Evolutionary conservation across 2,329 filamentous ascomycete genomes (phyloP).

Genomic region (Taxawa tesnikishii): DNA sequence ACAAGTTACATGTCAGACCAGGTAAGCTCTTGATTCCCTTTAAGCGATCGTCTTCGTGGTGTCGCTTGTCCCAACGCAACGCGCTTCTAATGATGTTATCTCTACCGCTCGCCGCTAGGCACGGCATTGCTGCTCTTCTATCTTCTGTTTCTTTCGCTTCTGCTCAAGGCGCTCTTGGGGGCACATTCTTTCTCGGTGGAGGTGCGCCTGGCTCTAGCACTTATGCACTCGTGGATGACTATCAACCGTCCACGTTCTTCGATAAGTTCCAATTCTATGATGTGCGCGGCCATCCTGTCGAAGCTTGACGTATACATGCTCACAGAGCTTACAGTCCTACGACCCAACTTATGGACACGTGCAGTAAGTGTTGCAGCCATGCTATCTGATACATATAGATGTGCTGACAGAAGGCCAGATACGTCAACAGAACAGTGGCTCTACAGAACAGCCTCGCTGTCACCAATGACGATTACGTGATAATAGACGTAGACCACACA

Average conservation of each 20-base stretch:
- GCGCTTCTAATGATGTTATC: slow-evolving; percentile 4
- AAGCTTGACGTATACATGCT: too few relatives aligned
- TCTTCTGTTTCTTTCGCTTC: slow-evolving; percentile 9
- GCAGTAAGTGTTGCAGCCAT: slow-evolving; percentile 8
- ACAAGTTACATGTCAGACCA: too few relatives aligned
- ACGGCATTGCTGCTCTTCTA: slow-evolving; percentile 7
- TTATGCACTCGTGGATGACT: slow-evolving; percentile 20
- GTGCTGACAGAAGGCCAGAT: slow-evolving; percentile 10
- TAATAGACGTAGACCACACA: slow-evolving; percentile 19
- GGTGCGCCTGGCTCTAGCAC: slow-evolving; percentile 15
- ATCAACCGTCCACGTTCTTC: slow-evolving; percentile 18
- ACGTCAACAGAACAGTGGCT: slow-evolving; percentile 27
- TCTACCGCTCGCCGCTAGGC: background rate
- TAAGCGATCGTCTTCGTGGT: background rate
- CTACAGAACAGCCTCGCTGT: slow-evolving; percentile 18
- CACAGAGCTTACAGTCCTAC: slow-evolving; percentile 7
- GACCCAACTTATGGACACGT: slow-evolving; percentile 22
- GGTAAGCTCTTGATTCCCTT: background rate
- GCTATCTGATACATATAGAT: background rate
- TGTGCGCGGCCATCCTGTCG: slow-evolving; percentile 21
- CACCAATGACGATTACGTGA: slow-evolving; percentile 16
- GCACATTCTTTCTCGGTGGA: slow-evolving; percentile 13
- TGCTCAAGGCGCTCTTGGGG: slow-evolving; percentile 16
- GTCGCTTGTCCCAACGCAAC: too few relatives aligned
- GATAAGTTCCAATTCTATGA: slow-evolving; percentile 22